Base-by-base conservation (phyloP, 2,329 filamentous ascomycete genomes). In the Aureobasidium namibiae region DNA sequence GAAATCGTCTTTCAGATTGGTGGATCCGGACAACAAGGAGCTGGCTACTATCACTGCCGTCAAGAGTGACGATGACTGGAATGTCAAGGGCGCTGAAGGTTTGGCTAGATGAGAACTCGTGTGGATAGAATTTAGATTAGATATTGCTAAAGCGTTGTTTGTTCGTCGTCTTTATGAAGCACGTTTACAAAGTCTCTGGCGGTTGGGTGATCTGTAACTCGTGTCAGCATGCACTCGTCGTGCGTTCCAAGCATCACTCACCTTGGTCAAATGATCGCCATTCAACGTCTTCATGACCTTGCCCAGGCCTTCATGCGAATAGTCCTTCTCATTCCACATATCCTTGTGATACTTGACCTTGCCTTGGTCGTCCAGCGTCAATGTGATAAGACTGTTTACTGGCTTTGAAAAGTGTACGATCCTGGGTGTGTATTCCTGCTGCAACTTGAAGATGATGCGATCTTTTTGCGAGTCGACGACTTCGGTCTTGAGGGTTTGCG, bases 321-420 rank as follows among this genome's bases (percentile, higher is more conserved):
- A 78, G 59, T 78, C 75, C 63, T 78, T 77, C 62, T 75, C 69
- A 58, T 78, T 78, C 76, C 76, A 79, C 74, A 75, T 74, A 61
- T 79, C 76, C 65, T 78, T 79, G 63, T 79, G 75, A 65, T 77
- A 78, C 39, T 72, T 70, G 21, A 78, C 74, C 60, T 74, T 77
- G 1, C 69, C 70, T 57, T 69, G 56, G 33, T 73, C 72, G 59
- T 75, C 71, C 52, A 78, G 63, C 4, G 66, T 68, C 60, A 78
- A 62, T 5, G 68, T 75, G 0, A 78, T 68, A 4, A 79, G 64
- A 34, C 69, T 72, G 59, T 78, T 72, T 10, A 76, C 73, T 11
- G 68, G 60, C 64, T 75, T 75, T 1, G 64, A 64, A 1, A 70
- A 65, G 4, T 73, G 69, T 33, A 75, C 50, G 0, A 71, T 65